These are phyloP conservation scores for Scleroderma citrinum DNA, from an alignment of 768 basidiomycete species.

Conservation along the genomic window DNA sequence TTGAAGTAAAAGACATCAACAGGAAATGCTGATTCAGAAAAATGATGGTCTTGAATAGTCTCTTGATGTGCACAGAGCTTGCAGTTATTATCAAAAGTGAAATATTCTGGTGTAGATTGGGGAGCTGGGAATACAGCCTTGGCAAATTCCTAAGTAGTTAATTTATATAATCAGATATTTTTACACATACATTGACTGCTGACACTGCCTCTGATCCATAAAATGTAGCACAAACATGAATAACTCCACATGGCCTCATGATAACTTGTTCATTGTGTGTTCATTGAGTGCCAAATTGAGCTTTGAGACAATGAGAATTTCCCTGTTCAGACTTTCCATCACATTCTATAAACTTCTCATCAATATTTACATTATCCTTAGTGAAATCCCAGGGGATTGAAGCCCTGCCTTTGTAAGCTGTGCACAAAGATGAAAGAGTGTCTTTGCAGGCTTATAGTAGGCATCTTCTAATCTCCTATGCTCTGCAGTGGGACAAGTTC, in stretches of 20 bases:
- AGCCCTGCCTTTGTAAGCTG: slow-evolving; percentile 5
- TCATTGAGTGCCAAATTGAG: slow-evolving; percentile 15
- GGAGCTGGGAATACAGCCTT: slow-evolving; percentile 8
- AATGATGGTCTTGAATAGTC: slow-evolving; percentile 6
- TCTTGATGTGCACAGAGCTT: slow-evolving; percentile 9
- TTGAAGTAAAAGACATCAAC: slow-evolving; percentile 19
- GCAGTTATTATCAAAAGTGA: slow-evolving; percentile 19
- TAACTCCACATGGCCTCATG: slow-evolving; percentile 23
- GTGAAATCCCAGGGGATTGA: slow-evolving; percentile 3
- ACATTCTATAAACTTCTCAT: slow-evolving; percentile 1
- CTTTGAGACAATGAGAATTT: slow-evolving; percentile 6
- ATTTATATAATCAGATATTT: background rate
- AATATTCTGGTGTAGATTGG: slow-evolving; percentile 7
- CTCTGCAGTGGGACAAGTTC: slow-evolving; percentile 15
- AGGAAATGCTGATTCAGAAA: slow-evolving; percentile 9
- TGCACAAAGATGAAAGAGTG: slow-evolving; percentile 21
- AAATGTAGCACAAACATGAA: slow-evolving; percentile 19
- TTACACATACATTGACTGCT: slow-evolving; percentile 9
- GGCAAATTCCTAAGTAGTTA: slow-evolving; percentile 7
- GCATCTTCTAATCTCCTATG: slow-evolving; percentile 19
- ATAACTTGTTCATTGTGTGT: slow-evolving; percentile 26
- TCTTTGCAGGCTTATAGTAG: slow-evolving; percentile 16
- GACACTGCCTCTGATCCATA: slow-evolving; percentile 21
- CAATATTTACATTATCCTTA: background rate
- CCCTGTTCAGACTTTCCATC: slow-evolving; percentile 8